Evolutionary conservation across 139 green algal genomes (phyloP).

Genomic region (Prasinococcaceae sp.): DNA sequence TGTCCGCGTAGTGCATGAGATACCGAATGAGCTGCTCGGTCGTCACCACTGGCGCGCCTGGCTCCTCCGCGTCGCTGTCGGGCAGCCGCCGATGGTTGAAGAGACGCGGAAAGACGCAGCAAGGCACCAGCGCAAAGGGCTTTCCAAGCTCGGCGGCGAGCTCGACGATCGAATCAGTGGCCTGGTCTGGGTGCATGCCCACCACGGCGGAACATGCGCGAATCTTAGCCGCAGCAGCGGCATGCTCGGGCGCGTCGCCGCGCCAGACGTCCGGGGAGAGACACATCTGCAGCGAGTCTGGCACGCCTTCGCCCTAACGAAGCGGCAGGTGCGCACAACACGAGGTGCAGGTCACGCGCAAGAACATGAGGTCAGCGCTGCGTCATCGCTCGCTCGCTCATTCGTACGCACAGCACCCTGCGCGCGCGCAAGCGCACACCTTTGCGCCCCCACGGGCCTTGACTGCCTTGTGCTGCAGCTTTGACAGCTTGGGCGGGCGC

Average conservation of each 20-base stretch:
- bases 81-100: not conserved
- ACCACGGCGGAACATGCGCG: conserved; percentile 10
- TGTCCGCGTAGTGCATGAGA: too few relatives aligned
- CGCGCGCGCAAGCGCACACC: not conserved
- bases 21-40: conserved; percentile 6
- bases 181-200: conserved; percentile 31
- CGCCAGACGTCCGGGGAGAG: too few relatives aligned
- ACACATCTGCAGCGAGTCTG: too few relatives aligned
- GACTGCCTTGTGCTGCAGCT: conserved; percentile 13
- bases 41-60: conserved; percentile 6
- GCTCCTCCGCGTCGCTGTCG: not conserved
- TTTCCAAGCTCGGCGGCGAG: conserved; percentile 7
- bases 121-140: conserved; percentile 32
- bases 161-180: conserved; percentile 30
- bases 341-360: too few relatives aligned
- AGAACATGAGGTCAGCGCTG: too few relatives aligned
- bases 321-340: too few relatives aligned
- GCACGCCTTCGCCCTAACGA: too few relatives aligned
- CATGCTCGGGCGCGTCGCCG: too few relatives aligned
- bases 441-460: not conserved
- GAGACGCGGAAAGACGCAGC: conserved; percentile 26
- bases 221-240: too few relatives aligned
- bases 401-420: conserved; percentile 2
- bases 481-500: conserved; percentile 30
- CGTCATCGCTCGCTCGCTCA: not conserved